Evolutionary conservation across 1,284 basidiomycete species (phyloP).

Genomic region (Boletus mariae): DNA sequence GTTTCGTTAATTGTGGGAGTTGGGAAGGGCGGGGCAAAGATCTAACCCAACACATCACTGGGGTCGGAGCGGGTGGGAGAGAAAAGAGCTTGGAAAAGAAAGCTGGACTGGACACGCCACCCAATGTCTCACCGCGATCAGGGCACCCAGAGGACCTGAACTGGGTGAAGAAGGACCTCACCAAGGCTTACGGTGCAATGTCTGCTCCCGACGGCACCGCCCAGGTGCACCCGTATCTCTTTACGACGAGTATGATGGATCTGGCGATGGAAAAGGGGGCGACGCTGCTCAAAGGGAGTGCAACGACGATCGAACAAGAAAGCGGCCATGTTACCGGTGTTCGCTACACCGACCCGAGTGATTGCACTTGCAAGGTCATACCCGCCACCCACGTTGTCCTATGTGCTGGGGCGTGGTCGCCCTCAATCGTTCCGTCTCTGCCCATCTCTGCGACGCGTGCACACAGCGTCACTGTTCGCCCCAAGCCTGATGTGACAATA

Average conservation of each 20-base stretch:
- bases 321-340: conserved; percentile 50
- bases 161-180: conserved; percentile 61
- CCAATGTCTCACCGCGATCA: conserved; percentile 22
- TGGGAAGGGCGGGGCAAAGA: conserved; percentile 61
- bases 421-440: conserved; percentile 46
- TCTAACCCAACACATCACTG: conserved; percentile 15
- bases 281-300: conserved; percentile 44
- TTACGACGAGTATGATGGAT: conserved; percentile 75
- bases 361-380: conserved; percentile 35
- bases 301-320: conserved; percentile 39
- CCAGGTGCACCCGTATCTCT: conserved; percentile 78
- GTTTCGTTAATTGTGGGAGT: conserved; percentile 58
- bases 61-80: conserved; percentile 19
- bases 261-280: conserved; percentile 58
- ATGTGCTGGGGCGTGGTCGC: conserved; percentile 86
- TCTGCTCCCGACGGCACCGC: conserved; percentile 61
- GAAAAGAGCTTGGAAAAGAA: conserved; percentile 56
- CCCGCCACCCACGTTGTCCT: conserved; percentile 68
- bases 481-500: conserved; percentile 40
- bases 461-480: conserved; percentile 63
- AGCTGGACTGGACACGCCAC: conserved; percentile 38
- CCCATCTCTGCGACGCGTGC: conserved; percentile 60
- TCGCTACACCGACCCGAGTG: conserved; percentile 41
- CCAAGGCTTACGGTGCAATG: conserved; percentile 57
- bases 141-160: conserved; percentile 57